Evolutionary conservation across 1,284 basidiomycete species (phyloP).

Genomic region (Microbotryum intermedium): DNA sequence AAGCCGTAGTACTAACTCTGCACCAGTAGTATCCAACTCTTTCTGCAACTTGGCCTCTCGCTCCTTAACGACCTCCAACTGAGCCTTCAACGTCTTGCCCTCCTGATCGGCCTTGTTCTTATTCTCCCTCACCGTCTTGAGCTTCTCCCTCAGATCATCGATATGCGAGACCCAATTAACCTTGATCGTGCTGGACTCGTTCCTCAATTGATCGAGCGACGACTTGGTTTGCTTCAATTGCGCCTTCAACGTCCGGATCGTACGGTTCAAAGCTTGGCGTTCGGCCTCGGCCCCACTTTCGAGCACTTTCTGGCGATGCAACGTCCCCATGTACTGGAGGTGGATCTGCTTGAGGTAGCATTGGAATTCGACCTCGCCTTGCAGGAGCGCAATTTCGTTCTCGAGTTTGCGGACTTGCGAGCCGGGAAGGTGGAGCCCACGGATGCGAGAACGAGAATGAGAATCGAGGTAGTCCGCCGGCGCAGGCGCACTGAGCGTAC

Average conservation of each 20-base stretch:
- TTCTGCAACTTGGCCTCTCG: constrained; percentile 56
- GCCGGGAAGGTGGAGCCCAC: constrained; percentile 44
- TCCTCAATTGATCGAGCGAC: constrained; percentile 14
- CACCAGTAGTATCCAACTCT: constrained; percentile 53
- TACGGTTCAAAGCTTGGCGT: constrained; percentile 47
- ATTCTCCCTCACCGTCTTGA: constrained; percentile 57
- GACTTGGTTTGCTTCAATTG: constrained; percentile 19
- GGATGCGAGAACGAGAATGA: too few relatives aligned
- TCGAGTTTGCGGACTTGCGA: constrained; percentile 61
- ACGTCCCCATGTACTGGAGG: constrained; percentile 62
- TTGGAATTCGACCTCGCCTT: constrained; percentile 72
- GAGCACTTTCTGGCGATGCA: constrained; percentile 62
- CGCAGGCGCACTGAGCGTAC: too few relatives aligned
- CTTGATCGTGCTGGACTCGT: constrained; percentile 23
- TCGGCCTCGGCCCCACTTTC: constrained; percentile 65
- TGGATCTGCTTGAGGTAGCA: constrained; percentile 68
- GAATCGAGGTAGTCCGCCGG: too few relatives aligned
- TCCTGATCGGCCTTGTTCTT: constrained; percentile 58
- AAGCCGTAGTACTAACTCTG: constrained; percentile 31
- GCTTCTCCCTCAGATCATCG: constrained; percentile 47
- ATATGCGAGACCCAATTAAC: constrained; percentile 28
- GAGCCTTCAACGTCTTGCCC: constrained; percentile 53
- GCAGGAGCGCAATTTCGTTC: constrained; percentile 59
- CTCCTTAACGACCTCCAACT: constrained; percentile 57
- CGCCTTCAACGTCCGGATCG: constrained; percentile 21